Base-by-base conservation (phyloP, 2,329 filamentous ascomycete species). In the Zalaria obscura region DNA sequence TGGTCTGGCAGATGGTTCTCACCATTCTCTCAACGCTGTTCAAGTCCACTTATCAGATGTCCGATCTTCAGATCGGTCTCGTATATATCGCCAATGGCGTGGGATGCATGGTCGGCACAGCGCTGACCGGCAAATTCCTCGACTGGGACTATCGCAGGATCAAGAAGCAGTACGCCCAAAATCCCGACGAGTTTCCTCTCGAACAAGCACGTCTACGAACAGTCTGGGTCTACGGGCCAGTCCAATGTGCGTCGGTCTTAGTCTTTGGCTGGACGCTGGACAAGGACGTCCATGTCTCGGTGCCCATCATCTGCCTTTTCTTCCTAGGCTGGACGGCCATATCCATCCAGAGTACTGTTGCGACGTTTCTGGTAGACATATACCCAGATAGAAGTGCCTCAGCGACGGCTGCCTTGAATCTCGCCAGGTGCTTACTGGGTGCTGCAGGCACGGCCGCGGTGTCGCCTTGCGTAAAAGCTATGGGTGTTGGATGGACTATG, bases 1-100 rank as follows among this genome's bases (percentile, higher is more conserved):
- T 68, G 1, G 65, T 70, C 5, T 75, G 69, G 67, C 69, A 73
- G 42, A 73, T 73, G 67, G 67, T 63, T 48, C 71, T 72, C 43
- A 71, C 71, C 0, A 66, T 65, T 31, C 68, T 72, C 61, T 69
- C 72, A 0, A 62, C 62, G 0, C 58, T 74, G 0, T 70, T 74
- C 48, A 49, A 66, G 29, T 45, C 50, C 1, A 50, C 48, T 3
- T 74, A 74, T 43, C 56, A 56, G 5, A 55, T 71, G 1, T 52
- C 42, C 4, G 65, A 67, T 42, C 63, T 60, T 3, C 58, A 71
- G 35, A 65, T 69, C 9, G 70, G 69, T 0, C 53, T 73, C 2
- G 67, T 67, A 0, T 76, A 73, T 44, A 65, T 76, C 2, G 68
- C 70, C 25, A 73, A 73, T 25, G 73, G 73, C 0, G 63, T 65